phyloP scores from a whole-genome alignment of 441 rosid genomes.

The Arabidopsis lyrata region DNA sequence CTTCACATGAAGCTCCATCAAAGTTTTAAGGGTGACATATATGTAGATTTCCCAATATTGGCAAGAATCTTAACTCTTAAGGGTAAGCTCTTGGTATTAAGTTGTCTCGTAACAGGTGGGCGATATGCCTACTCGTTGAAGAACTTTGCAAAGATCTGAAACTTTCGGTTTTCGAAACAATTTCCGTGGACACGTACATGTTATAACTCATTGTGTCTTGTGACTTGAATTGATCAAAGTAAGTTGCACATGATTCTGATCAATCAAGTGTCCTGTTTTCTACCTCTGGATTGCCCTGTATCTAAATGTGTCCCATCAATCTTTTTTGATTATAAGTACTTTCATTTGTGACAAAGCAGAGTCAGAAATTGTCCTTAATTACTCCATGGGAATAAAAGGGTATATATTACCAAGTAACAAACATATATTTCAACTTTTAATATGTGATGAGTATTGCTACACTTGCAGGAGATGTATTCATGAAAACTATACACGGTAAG shows the following conservation, averaged over 20 bases:
- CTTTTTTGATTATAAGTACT: neutral
- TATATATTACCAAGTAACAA: conserved; percentile 1
- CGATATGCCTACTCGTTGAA: neutral
- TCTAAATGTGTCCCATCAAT: neutral
- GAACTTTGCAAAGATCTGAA: neutral
- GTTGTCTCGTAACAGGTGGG: neutral
- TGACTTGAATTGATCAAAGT: neutral
- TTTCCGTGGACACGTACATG: neutral
- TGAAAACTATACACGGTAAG: conserved; percentile 35
- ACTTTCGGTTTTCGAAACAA: neutral
- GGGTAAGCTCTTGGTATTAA: neutral
- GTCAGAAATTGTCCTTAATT: neutral
- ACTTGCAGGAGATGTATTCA: conserved; percentile 24
- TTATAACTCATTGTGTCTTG: conserved; percentile 19
- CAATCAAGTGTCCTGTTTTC: conserved; percentile 6
- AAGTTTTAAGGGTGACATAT: neutral
- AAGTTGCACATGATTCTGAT: conserved; percentile 3
- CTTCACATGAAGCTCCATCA: conserved; percentile 7
- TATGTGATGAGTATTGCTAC: conserved; percentile 23
- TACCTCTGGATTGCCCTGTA: neutral
- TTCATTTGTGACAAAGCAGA: conserved; percentile 8
- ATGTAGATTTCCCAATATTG: neutral
- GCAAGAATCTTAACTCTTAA: neutral
- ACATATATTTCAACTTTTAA: neutral
- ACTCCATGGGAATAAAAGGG: neutral